These are phyloP conservation scores for Paspalum vaginatum DNA, from an alignment of 176 grass and related monocot species.

Conservation along the genomic window DNA sequence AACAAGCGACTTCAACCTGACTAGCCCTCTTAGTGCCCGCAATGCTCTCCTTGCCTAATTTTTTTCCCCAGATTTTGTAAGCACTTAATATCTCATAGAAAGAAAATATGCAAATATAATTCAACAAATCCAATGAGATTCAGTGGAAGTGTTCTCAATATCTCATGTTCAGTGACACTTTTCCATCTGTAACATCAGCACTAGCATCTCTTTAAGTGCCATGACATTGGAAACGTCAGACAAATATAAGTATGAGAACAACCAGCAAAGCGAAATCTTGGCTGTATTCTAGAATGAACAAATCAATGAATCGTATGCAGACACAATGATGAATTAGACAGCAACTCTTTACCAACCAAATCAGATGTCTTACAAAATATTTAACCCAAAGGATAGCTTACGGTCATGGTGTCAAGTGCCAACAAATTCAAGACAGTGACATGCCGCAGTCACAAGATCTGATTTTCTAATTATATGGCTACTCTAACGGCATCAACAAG, in stretches of 20 bases:
- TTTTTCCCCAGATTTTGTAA: slow-evolving; percentile 23
- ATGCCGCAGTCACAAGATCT: background rate
- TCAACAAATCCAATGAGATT: background rate
- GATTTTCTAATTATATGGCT: background rate
- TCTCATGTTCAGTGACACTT: background rate
- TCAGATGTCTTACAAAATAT: slow-evolving; percentile 30
- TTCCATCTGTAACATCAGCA: slow-evolving; percentile 26
- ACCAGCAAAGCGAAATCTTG: slow-evolving; percentile 35
- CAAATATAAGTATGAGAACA: slow-evolving; percentile 30
- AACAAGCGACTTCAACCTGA: slow-evolving; percentile 76
- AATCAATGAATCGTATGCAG: background rate
- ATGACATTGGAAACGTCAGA: slow-evolving; percentile 34
- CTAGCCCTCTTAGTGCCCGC: slow-evolving; percentile 74
- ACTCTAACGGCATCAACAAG: slow-evolving; percentile 13
- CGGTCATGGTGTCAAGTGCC: background rate
- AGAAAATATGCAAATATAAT: background rate
- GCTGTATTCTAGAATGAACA: slow-evolving; percentile 32
- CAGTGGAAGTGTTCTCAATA: background rate
- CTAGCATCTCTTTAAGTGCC: background rate
- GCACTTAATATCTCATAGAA: slow-evolving; percentile 3
- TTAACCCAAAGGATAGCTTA: slow-evolving; percentile 22
- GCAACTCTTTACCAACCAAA: slow-evolving; percentile 52
- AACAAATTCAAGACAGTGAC: slow-evolving; percentile 33
- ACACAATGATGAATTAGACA: slow-evolving; percentile 41
- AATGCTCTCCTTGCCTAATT: slow-evolving; percentile 81